Base-by-base conservation (phyloP, 1,139 yeast species). In the Hansenula lynferdii region DNA sequence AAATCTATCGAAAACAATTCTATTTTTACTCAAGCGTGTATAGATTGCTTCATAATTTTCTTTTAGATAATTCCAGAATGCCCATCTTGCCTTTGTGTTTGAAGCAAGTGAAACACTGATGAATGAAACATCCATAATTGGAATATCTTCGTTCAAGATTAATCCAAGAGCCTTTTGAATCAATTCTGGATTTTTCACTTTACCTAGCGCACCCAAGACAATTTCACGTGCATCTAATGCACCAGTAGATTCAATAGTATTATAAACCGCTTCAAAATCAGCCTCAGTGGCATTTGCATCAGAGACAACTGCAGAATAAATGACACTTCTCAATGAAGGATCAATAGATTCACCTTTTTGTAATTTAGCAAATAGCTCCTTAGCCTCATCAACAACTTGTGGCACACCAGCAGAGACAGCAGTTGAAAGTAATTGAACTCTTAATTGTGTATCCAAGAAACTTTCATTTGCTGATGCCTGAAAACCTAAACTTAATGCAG, bases 61-160 rank as follows among this genome's bases (percentile, higher is more conserved):
- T 49, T 72, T 69, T 58, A 84, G 65, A 50, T 65, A 82, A 2
- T 62, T 51, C 84, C 87, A 80, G 49, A 79, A 71, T 22, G 52
- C 50, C 38, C 62, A 62, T 41, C 80, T 75, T 1, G 80, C 68
- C 5, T 53, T 56, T 9, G 71, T 57, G 55, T 82, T 84, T 14
- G 63, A 54, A 8, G 81, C 69, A 34, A 83, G 62, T 16, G 80
- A 65, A 14, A 61, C 61, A 2, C 78, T 48, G 22, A 53, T 35
- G 53, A 73, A 80, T 53, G 80, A 84, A 20, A 77, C 69, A 56
- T 85, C 87, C 85, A 85, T 85, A 33, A 73, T 72, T n/a, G 85
- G 84, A 25, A 82, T 62, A 11, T 66, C 58, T 19, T 49, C 47
- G 8, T 46, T 44, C 14, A 54, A 40, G n/a, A 54, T 51, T 39